Percentiles rank a stretch among this genome's conserved stretches.
These are phyloP conservation scores for Vitis hybrid DNA, from an alignment of 177 flowering plant genomes.

Conservation along the genomic window DNA sequence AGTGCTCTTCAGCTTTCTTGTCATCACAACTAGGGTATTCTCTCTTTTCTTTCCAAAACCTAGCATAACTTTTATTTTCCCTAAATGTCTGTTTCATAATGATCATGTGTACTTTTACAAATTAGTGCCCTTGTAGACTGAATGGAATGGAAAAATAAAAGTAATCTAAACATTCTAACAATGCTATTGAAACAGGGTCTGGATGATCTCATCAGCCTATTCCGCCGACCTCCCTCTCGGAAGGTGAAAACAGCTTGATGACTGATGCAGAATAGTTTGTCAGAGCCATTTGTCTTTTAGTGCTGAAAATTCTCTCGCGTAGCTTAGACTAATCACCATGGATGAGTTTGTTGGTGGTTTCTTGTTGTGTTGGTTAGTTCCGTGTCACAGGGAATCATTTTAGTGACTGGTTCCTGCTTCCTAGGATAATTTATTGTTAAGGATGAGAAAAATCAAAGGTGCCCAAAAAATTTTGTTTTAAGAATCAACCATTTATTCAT, in stretches of 20 bases:
- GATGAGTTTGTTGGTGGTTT: neutral
- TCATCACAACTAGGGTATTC: constrained; percentile 80
- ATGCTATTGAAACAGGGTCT: constrained; percentile 63
- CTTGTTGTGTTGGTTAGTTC: neutral
- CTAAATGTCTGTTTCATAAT: neutral
- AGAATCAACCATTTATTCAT: neutral
- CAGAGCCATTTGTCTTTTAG: neutral
- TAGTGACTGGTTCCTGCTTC: neutral
- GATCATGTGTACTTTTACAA: too few relatives aligned
- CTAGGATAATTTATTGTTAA: constrained; percentile 2
- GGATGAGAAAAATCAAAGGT: neutral
- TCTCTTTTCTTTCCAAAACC: neutral
- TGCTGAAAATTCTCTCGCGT: neutral
- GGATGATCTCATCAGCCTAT: constrained; percentile 92
- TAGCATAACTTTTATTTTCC: neutral
- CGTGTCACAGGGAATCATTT: neutral
- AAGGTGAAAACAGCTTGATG: constrained; percentile 71
- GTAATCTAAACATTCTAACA: neutral
- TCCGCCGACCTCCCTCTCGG: constrained; percentile 88
- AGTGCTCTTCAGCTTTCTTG: constrained; percentile 79
- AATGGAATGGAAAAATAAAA: neutral
- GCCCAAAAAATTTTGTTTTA: neutral
- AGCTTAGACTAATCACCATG: neutral
- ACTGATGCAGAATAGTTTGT: neutral
- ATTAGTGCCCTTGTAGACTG: neutral